Conservation (phyloP, 2,329 filamentous ascomycete species). For the Aspergillus sp. region DNA sequence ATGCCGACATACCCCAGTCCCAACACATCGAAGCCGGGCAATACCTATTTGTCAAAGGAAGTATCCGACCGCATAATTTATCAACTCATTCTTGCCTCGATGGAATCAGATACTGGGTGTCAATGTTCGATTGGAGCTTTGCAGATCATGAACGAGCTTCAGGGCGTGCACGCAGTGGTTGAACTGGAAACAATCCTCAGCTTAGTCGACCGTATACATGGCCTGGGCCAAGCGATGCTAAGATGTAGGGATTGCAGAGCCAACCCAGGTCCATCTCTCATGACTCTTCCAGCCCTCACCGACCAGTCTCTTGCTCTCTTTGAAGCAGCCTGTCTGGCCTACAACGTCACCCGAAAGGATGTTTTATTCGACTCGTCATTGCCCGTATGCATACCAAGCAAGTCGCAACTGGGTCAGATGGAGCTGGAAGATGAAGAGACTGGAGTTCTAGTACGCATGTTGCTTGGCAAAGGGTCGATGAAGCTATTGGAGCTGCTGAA, state of each 20-base stretch:
- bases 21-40: neutral
- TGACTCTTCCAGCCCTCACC: conserved; percentile 41
- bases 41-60: neutral
- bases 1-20: neutral
- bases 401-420: conserved; percentile 25
- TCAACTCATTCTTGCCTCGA: neutral
- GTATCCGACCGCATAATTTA: neutral
- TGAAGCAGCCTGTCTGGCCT: conserved; percentile 27
- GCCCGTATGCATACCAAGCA: conserved; percentile 27
- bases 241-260: conserved; percentile 24
- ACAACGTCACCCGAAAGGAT: conserved; percentile 23
- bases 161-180: conserved; percentile 25
- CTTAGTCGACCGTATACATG: conserved; percentile 23
- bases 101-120: conserved; percentile 20
- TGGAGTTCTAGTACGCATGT: conserved; percentile 22
- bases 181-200: conserved; percentile 26
- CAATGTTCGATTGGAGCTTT: conserved; percentile 24
- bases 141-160: conserved; percentile 25
- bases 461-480: conserved; percentile 23
- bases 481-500: conserved; percentile 24
- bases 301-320: conserved; percentile 33
- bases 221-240: conserved; percentile 22
- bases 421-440: conserved; percentile 28
- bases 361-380: conserved; percentile 23
- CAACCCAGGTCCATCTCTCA: conserved; percentile 22